Evolutionary conservation across 1,284 basidiomycete species (phyloP), one percentile per base, ranked within the genome.

Genomic region (Salmacisia buchloeana): DNA sequence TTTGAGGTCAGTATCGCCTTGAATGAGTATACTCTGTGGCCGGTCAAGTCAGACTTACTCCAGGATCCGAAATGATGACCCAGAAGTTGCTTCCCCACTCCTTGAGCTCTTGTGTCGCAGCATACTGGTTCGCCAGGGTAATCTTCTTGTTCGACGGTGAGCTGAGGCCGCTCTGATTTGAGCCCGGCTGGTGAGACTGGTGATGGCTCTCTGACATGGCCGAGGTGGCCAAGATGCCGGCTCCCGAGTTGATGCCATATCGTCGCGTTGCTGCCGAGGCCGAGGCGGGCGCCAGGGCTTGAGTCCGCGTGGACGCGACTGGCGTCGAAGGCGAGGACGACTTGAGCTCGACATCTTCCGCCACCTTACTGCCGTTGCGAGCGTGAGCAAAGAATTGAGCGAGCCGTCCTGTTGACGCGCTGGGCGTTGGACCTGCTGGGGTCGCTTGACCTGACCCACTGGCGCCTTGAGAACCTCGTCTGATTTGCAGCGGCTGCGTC

Each of bases 41-140:
- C n/a, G n/a, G n/a, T n/a, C n/a, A n/a, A n/a, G n/a, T n/a, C n/a
- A 31, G 10, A 33, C 46, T 38, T 33, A 64, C 63, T 18, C 54
- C 33, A 6, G 70, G 69, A 27, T 72, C 68, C 0, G 39, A 25
- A 13, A 74, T 63, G 2, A 74, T 56, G 15, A 58, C 62, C 72
- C 72, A 74, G 58, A 74, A 74, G 18, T 72, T 65, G 0, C 61
- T 61, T 2, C 68, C 69, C 72, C 70, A 72, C 52, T 52, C 46
- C 23, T 52, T 52, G 23, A 52, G 21, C 18, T 52, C 46, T 27
- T 52, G 46, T 1, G 46, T 52, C 7, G 46, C 15, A 5, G 46
- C 46, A 6, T 18, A 52, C 18, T 52, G 21, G 25, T 31, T 52
- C 13, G 46, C 46, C 2, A 31, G 4, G 29, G 46, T 52, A 27